Conservation (phyloP, 1,284 basidiomycete species). For the Heterobasidion annosum region DNA sequence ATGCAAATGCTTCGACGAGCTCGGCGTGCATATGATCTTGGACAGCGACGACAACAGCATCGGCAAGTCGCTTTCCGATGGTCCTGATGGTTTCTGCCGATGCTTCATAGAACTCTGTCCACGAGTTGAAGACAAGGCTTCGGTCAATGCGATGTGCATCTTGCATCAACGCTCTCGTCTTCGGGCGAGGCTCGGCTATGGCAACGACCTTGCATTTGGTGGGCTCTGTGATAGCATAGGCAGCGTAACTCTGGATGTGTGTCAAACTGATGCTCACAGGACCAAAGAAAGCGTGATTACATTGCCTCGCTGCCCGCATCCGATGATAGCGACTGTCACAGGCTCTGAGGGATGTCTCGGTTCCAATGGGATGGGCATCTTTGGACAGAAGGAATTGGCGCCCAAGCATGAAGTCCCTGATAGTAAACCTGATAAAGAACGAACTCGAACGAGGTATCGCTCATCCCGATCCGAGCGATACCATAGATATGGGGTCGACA, state of each 20-base stretch:
- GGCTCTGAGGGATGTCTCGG: slow-evolving; percentile 17
- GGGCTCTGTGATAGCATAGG: slow-evolving; percentile 54
- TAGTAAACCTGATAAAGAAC: no score
- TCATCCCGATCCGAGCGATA: no score
- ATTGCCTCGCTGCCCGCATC: slow-evolving; percentile 75
- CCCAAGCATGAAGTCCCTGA: no score
- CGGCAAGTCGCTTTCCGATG: slow-evolving; percentile 61
- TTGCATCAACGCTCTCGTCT: slow-evolving; percentile 52
- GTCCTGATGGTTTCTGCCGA: slow-evolving; percentile 57
- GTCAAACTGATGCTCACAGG: background rate
- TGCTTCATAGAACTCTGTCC: slow-evolving; percentile 60
- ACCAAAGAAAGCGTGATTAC: slow-evolving; percentile 23
- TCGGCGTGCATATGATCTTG: slow-evolving; percentile 74
- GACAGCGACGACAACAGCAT: slow-evolving; percentile 71
- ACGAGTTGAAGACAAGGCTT: slow-evolving; percentile 62
- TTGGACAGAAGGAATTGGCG: background rate
- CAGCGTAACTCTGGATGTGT: slow-evolving; percentile 47
- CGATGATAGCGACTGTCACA: slow-evolving; percentile 47
- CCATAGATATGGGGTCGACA: no score
- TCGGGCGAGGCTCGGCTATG: slow-evolving; percentile 72
- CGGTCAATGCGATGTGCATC: slow-evolving; percentile 47
- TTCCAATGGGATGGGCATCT: slow-evolving; percentile 17
- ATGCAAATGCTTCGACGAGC: slow-evolving; percentile 64
- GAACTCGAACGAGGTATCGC: no score
- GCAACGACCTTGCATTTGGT: slow-evolving; percentile 67